Base-by-base conservation (phyloP, 176 grass and related monocot species). In the Otatea glauca region DNA sequence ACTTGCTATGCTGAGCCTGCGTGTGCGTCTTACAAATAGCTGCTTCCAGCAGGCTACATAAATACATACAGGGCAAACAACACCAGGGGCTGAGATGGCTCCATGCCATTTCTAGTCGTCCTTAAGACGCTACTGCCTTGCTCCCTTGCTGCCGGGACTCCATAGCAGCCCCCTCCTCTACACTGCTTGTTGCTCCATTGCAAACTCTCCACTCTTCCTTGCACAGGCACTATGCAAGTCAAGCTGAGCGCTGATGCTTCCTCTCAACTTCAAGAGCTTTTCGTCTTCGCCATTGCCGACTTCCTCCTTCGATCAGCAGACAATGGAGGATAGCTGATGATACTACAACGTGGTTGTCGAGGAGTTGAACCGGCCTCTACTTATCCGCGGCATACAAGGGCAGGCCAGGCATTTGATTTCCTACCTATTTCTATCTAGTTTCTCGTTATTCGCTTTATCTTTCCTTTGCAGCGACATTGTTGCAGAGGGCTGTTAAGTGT, bases 351-450 rank as follows among this genome's bases (percentile, higher is more conserved):
- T 24, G 80, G 84, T 13, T 38, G 68, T 41, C 48, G 38, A 60
- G 61, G 23, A 58, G 18, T 32, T 60, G 50, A 81, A 42, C 67
- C 67, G 79, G 60, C 68, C 59, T 74, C 39, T 42, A 77, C 55
- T 12, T 76, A 76, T 70, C 60, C 68, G 56, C n/a, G 84, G 88
- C 84, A 83, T 90, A 90, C 88, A 90, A 50, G 88, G 88, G 74
- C 88, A 78, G 49, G 74, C 88, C 88, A 90, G 88, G 88, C 88
- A 90, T 83, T 83, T 81, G 58, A 59, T 89, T 69, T 55, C 73
- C 73, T 90, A 72, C 37, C 27, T 44, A 21, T 41, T 61, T 61
- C 69, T 63, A 73, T 25, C 58, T 50, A 47, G 70, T 37, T 49
- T 51, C 56, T 24, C 5, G 17, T 24, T 74, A 32, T 7, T 82